Percentiles rank a stretch among this genome's conserved stretches.
phyloP scores from a whole-genome alignment of 768 basidiomycete species.

The Boletus coccyginus region DNA sequence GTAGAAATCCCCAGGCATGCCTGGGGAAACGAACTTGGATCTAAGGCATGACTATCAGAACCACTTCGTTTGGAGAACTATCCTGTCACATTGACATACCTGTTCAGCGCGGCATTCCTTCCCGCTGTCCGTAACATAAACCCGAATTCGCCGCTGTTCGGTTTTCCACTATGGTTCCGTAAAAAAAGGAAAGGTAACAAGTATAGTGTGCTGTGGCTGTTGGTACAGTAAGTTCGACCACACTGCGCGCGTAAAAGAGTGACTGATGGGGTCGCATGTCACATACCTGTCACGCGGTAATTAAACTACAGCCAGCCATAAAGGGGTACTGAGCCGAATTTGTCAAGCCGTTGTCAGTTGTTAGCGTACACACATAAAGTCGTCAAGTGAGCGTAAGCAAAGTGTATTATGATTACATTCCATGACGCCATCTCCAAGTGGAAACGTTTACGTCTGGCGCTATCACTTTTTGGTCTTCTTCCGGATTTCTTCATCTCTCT shows the following conservation, averaged over 20 bases:
- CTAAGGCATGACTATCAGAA: slow-evolving; percentile 11
- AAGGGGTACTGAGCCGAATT: too few relatives aligned
- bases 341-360: too few relatives aligned
- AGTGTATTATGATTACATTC: neutral
- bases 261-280: neutral
- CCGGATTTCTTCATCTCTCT: neutral
- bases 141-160: slow-evolving; percentile 10
- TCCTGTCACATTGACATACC: slow-evolving; percentile 24
- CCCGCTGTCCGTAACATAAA: slow-evolving; percentile 41
- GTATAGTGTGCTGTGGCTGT: neutral
- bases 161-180: slow-evolving; percentile 6
- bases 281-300: slow-evolving; percentile 12
- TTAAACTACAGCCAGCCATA: too few relatives aligned
- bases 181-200: neutral
- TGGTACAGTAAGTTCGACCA: neutral
- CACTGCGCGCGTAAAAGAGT: neutral
- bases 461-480: slow-evolving; percentile 16
- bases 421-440: neutral
- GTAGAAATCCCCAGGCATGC: neutral
- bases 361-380: too few relatives aligned
- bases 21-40: slow-evolving; percentile 15
- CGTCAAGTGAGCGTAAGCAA: too few relatives aligned
- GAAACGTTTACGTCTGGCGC: slow-evolving; percentile 20
- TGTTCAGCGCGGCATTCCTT: slow-evolving; percentile 38
- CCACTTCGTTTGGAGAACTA: neutral